Conservation (phyloP, 805 yeast genomes). For the Schizosaccharomyces cryophilus region DNA sequence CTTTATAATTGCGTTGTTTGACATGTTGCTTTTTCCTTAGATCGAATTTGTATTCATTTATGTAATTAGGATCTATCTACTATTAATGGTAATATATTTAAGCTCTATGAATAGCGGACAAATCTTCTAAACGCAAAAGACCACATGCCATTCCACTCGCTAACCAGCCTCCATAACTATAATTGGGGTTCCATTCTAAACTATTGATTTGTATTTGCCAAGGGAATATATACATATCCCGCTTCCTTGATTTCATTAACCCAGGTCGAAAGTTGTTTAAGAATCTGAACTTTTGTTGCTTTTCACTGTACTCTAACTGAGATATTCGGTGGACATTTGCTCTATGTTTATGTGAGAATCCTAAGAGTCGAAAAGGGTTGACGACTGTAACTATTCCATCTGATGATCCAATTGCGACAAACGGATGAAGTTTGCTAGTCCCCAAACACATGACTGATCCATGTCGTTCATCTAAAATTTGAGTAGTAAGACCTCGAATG, state of each 20-base stretch:
- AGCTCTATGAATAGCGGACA: not conserved
- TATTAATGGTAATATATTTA: not conserved
- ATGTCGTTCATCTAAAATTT: not conserved
- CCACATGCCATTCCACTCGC: conserved; percentile 2
- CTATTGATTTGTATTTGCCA: not conserved
- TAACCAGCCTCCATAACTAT: not conserved
- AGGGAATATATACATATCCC: not conserved
- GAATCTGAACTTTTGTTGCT: not conserved
- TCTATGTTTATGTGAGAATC: not conserved
- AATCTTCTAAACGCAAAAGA: not conserved
- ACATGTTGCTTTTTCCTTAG: too few species aligned
- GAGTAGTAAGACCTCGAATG: not conserved
- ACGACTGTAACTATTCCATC: not conserved
- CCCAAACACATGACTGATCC: not conserved
- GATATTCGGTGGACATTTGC: not conserved
- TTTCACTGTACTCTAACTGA: not conserved
- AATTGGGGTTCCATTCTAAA: not conserved
- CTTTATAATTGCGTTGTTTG: too few species aligned
- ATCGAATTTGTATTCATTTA: too few species aligned
- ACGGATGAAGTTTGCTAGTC: not conserved
- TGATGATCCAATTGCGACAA: not conserved
- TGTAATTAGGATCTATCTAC: too few species aligned
- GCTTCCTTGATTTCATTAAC: not conserved
- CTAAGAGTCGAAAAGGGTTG: not conserved
- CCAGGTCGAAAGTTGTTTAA: not conserved